Base-by-base conservation (phyloP, 2,329 filamentous ascomycete genomes). In the Hymenoscyphus salicellus region DNA sequence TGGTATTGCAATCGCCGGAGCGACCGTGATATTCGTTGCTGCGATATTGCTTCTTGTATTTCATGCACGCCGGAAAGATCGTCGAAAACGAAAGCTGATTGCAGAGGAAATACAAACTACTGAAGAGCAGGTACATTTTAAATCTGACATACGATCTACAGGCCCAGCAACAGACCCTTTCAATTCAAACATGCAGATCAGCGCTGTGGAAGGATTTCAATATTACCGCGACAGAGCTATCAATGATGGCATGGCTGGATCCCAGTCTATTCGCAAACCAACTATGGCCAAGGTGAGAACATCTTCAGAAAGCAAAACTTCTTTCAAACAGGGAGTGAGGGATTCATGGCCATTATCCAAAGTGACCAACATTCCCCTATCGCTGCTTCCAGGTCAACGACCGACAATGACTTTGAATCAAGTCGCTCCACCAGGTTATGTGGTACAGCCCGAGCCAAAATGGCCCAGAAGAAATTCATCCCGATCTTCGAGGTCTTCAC, bases 271-370 rank as follows among this genome's bases (percentile, higher is more conserved):
- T 32, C 64, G 49, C 14, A 56, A 59, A 52, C 64, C 65, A 5
- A 60, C 68, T 10, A 63, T 62, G 55, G 60, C 63, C 4, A 70
- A 58, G 58, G n/a, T 55, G 16, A 70, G 65, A 41, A 68, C 57
- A 36, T 49, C 64, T 17, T 63, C 65, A 4, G 62, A 65, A 14
- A 65, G 62, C 5, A 69, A 62, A 41, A 30, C 36, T 0, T 55
- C 66, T 32, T 69, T 70, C 26, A 66, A 69, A 23, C 2, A 20
- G 1, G 64, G 66, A 16, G 64, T 70, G 14, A 68, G 70, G 57
- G 72, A 72, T n/a, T 74, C 72, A 1, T 74, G 72, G 72, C 72
- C 72, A 17, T 63, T 74, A 30, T 30, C 28, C 6, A 30, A 30
- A 6, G 28, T 30, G 20, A 63, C 68, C 11, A 65, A 61, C 8